These are phyloP conservation scores for Tuber aestivum DNA, from an alignment of 495 filamentous ascomycete species.

Conservation along the genomic window DNA sequence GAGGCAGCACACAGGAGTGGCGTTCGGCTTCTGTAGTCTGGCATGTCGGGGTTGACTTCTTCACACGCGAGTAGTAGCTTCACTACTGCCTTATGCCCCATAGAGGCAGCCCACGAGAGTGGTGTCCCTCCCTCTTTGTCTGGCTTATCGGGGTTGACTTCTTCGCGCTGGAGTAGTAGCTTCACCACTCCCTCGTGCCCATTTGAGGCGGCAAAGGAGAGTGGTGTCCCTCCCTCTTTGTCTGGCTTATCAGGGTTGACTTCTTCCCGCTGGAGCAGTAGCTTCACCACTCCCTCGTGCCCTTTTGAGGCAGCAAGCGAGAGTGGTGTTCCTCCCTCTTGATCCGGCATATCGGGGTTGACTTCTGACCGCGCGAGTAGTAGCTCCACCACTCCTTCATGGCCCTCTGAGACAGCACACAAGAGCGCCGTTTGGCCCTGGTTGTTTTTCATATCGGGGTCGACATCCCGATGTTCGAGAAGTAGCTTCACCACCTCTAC, in stretches of 20 bases:
- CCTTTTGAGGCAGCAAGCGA: slow-evolving; percentile 42
- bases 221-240: slow-evolving; percentile 40
- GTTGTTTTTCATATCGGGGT: slow-evolving; percentile 22
- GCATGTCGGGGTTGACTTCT: slow-evolving; percentile 12
- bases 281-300: slow-evolving; percentile 30
- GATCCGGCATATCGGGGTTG: slow-evolving; percentile 24
- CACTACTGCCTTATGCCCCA: slow-evolving; percentile 45
- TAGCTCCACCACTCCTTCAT: slow-evolving; percentile 32
- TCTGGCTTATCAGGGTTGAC: slow-evolving; percentile 28
- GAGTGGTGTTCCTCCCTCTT: slow-evolving; percentile 43
- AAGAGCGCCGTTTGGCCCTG: slow-evolving; percentile 43
- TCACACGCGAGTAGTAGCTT: neutral
- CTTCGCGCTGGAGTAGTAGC: slow-evolving; percentile 33
- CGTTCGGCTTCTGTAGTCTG: slow-evolving; percentile 22
- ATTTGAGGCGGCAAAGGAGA: slow-evolving; percentile 43
- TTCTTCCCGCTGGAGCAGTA: slow-evolving; percentile 34
- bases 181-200: slow-evolving; percentile 35
- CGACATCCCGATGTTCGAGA: slow-evolving; percentile 20
- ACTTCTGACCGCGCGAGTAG: slow-evolving; percentile 34
- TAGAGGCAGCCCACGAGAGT: slow-evolving; percentile 44
- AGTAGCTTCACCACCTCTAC: slow-evolving; percentile 34
- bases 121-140: slow-evolving; percentile 41
- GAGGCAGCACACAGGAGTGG: slow-evolving; percentile 15
- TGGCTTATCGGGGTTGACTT: slow-evolving; percentile 20
- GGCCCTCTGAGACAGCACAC: slow-evolving; percentile 39